Evolutionary conservation across 2,329 filamentous ascomycete species (phyloP), one percentile per base, ranked within the genome.

Genomic region (Fusarium sp.): DNA sequence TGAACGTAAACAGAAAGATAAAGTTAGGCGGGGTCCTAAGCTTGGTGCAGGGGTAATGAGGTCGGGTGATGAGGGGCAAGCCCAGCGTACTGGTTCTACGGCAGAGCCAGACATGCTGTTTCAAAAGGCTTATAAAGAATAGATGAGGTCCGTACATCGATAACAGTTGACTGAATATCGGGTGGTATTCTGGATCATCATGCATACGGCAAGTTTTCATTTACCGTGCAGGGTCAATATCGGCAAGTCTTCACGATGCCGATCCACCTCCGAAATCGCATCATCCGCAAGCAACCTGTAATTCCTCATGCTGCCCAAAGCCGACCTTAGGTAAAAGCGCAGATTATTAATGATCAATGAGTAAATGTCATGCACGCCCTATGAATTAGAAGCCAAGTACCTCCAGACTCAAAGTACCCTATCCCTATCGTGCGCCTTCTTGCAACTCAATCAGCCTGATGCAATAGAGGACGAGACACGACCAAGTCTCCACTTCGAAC

Each of bases 401-500:
- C 1, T 58, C 15, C 13, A 28, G 4, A 8, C 9, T n/a, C 7
- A 15, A 54, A 9, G 2, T 10, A 21, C 1, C 15, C 6, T 25
- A 28, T 38, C 1, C 15, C 6, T 25, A 28, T 38, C 15, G 6
- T 25, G 47, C 28, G 40, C 42, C 42, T 16, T 28, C 54, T 28
- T 15, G 30, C 21, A 62, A 47, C 30, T 54, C 58, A 6, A 38
- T 28, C 5, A 38, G 6, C 13, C 5, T 37, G 13, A 18, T 9
- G 3, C 23, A 28, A 16, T 8, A 13, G 8, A 58, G 7, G 28
- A 59, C 47, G 11, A 49, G 49, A 66, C 60, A 38, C 52, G 13
- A 18, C 11, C 13, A 44, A 40, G 42, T 49, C n/a, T 67, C 64
- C 64, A 67, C 64, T 33, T 67, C 42, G 63, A 67, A 40, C 35